Evolutionary conservation across 2,329 filamentous ascomycete genomes (phyloP).

Genomic region (Pseudogymnoascus sp.): DNA sequence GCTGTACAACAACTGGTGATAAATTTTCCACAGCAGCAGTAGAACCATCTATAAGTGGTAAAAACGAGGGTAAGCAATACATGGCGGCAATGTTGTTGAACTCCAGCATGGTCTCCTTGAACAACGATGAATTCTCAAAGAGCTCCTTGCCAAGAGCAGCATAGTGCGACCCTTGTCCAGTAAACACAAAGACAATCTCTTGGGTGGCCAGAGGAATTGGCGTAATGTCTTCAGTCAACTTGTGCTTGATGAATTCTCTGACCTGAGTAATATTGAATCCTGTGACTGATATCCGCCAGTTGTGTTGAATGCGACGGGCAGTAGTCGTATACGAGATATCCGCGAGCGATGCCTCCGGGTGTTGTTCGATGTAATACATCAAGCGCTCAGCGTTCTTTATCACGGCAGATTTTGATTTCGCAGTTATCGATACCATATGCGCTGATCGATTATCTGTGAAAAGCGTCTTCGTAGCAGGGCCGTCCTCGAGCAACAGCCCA

Average conservation of each 20-base stretch:
- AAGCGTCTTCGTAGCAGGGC: slow-evolving; percentile 24
- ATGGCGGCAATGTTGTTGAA: slow-evolving; percentile 16
- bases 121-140: slow-evolving; percentile 30
- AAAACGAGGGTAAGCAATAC: slow-evolving; percentile 19
- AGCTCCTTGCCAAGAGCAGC: slow-evolving; percentile 16
- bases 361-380: slow-evolving; percentile 10
- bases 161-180: slow-evolving; percentile 31
- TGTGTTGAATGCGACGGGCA: slow-evolving; percentile 48
- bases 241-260: slow-evolving; percentile 39
- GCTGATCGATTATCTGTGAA: slow-evolving; percentile 34
- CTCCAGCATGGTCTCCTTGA: slow-evolving; percentile 15
- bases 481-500: slow-evolving; percentile 25
- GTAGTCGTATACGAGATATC: slow-evolving; percentile 27
- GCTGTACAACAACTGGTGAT: slow-evolving; percentile 44
- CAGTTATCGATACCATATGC: slow-evolving; percentile 41
- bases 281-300: slow-evolving; percentile 44
- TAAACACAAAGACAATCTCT: slow-evolving; percentile 25
- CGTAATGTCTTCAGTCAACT: slow-evolving; percentile 33
- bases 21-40: slow-evolving; percentile 31
- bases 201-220: slow-evolving; percentile 31
- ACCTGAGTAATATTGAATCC: slow-evolving; percentile 35
- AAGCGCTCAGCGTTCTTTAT: slow-evolving; percentile 11
- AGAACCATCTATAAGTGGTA: slow-evolving; percentile 36
- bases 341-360: slow-evolving; percentile 15
- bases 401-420: slow-evolving; percentile 26